Percentiles rank a stretch among this genome's conserved stretches.
phyloP scores from a whole-genome alignment of 1,284 basidiomycete genomes.

The Inonotus hispidus region DNA sequence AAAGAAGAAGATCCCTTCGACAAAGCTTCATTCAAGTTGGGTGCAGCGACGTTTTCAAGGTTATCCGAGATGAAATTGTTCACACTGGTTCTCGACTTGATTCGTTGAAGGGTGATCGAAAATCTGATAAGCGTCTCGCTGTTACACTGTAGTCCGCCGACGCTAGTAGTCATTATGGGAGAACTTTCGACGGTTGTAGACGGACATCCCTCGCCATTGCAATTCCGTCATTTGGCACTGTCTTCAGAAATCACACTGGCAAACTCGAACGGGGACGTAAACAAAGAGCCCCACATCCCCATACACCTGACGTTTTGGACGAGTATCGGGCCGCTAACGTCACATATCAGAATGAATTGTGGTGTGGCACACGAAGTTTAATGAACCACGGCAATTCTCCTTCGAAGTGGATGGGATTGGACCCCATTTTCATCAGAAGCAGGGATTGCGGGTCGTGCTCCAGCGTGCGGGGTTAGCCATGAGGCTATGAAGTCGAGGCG shows the following conservation, averaged over 20 bases:
- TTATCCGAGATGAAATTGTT: neutral
- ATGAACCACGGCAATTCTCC: neutral
- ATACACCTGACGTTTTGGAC: neutral
- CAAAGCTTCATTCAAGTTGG: neutral
- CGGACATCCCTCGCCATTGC: neutral
- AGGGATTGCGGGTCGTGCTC: neutral
- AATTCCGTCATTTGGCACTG: neutral
- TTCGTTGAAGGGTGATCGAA: neutral
- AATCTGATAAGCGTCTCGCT: neutral
- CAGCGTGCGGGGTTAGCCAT: neutral
- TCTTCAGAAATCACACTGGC: too few relatives aligned
- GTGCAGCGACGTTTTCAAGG: neutral
- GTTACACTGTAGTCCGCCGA: neutral
- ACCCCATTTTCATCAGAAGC: conserved; percentile 1
- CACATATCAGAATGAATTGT: neutral
- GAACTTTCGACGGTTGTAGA: neutral
- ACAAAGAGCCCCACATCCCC: neutral
- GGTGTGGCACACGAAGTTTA: neutral
- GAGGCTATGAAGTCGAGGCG: too few relatives aligned
- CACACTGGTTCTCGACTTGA: neutral
- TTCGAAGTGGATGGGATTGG: neutral
- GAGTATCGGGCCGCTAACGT: neutral
- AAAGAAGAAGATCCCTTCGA: neutral
- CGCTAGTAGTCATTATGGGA: neutral
- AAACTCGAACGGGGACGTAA: neutral